These are phyloP conservation scores for Beauveria asiatica DNA, from an alignment of 2,329 filamentous ascomycete species.

Conservation along the genomic window DNA sequence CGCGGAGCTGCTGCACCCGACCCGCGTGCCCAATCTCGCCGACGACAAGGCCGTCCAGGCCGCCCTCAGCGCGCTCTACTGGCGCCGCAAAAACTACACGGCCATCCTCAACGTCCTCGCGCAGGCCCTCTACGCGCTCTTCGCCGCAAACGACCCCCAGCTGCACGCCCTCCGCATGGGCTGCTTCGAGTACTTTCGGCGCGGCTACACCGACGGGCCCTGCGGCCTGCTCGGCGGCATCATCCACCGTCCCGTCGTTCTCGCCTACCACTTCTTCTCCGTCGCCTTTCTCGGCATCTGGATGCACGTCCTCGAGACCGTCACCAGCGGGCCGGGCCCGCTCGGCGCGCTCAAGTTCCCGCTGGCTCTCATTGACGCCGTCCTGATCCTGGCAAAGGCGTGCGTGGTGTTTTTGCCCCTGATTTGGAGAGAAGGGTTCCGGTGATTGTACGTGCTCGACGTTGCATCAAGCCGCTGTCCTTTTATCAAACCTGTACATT, in stretches of 20 bases:
- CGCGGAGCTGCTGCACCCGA: conserved; percentile 62
- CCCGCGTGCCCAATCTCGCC: conserved; percentile 57
- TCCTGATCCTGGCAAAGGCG: conserved; percentile 71
- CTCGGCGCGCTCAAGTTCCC: conserved; percentile 41
- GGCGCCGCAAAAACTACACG: conserved; percentile 72
- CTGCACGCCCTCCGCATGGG: conserved; percentile 76
- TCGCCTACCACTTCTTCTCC: conserved; percentile 90
- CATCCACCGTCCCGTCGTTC: conserved; percentile 64
- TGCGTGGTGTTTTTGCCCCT: conserved; percentile 77
- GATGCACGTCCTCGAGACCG: conserved; percentile 38
- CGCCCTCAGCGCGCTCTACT: conserved; percentile 74
- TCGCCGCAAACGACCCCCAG: conserved; percentile 73
- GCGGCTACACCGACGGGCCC: conserved; percentile 67
- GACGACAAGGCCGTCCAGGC: conserved; percentile 56
- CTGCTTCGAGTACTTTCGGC: conserved; percentile 88
- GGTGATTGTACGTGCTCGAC: conserved; percentile 13
- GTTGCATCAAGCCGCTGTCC: too few species aligned
- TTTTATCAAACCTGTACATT: not conserved
- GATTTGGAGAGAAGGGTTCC: conserved; percentile 56
- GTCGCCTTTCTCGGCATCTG: conserved; percentile 86
- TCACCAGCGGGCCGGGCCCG: conserved; percentile 23
- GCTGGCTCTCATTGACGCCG: conserved; percentile 53
- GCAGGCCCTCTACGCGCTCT: conserved; percentile 83
- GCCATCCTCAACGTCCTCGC: conserved; percentile 97
- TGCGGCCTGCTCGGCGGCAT: conserved; percentile 75